These are phyloP conservation scores for Osmanthus fragrans DNA, from an alignment of 257 asterid genomes.

Conservation along the genomic window DNA sequence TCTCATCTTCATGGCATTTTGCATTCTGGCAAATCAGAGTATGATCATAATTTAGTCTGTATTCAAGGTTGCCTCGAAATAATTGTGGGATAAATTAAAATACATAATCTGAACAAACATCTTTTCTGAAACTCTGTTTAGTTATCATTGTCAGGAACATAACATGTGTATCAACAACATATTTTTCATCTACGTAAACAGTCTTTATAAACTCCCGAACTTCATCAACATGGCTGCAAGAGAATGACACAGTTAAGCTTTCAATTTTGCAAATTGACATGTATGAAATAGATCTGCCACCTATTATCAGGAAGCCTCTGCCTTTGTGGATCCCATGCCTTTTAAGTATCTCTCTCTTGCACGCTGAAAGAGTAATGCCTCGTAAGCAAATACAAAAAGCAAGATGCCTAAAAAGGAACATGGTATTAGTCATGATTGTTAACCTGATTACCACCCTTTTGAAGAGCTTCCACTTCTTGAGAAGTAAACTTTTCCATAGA, in stretches of 20 bases:
- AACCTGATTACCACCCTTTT: constrained; percentile 94
- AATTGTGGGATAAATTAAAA: constrained; percentile 5
- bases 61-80: constrained; percentile 16
- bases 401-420: constrained; percentile 14
- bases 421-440: constrained; percentile 13
- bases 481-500: constrained; percentile 91
- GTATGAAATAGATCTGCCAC: constrained; percentile 37
- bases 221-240: constrained; percentile 78
- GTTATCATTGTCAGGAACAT: constrained; percentile 21
- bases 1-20: constrained; percentile 67
- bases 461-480: constrained; percentile 95
- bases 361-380: constrained; percentile 55
- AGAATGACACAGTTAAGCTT: constrained; percentile 9
- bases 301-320: constrained; percentile 75
- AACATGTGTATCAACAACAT: constrained; percentile 73
- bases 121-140: constrained; percentile 7
- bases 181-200: constrained; percentile 61
- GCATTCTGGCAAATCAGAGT: constrained; percentile 49
- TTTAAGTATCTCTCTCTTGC: constrained; percentile 77
- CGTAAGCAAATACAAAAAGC: constrained; percentile 17
- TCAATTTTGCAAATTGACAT: background rate
- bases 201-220: constrained; percentile 72
- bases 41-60: constrained; percentile 30
- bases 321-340: constrained; percentile 70
- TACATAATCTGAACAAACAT: constrained; percentile 24